Evolutionary conservation across 805 yeast species (phyloP).

Genomic region (Wickerhamiella lipophila): DNA sequence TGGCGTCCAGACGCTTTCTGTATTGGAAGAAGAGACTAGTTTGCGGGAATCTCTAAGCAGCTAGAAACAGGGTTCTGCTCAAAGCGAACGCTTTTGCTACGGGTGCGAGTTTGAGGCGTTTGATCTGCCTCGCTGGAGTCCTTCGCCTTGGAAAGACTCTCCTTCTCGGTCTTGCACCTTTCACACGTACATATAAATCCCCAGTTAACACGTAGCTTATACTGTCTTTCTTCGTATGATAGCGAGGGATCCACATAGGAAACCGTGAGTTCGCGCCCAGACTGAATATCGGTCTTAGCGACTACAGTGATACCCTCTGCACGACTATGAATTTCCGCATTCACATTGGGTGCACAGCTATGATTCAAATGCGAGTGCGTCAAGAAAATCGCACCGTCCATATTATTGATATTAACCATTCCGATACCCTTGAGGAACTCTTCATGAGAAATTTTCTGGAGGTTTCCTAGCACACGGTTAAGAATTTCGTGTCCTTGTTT

Average conservation of each 20-base stretch:
- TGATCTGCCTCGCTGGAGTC: conserved; percentile 9
- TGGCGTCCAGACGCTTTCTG: conserved; percentile 59
- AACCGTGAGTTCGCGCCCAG: conserved; percentile 57
- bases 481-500: conserved; percentile 42
- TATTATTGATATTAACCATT: conserved; percentile 59
- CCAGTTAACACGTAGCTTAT: conserved; percentile 60
- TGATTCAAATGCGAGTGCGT: conserved; percentile 65
- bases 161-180: conserved; percentile 39
- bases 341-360: conserved; percentile 59
- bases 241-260: conserved; percentile 59
- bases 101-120: conserved; percentile 13
- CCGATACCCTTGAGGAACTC: conserved; percentile 54
- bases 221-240: conserved; percentile 48
- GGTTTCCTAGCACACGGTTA: conserved; percentile 33
- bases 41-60: conserved; percentile 11
- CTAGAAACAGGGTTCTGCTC: conserved; percentile 18
- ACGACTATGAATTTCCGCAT: conserved; percentile 36
- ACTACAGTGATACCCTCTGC: conserved; percentile 45
- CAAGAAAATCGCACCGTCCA: conserved; percentile 49
- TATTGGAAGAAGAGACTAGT: conserved; percentile 2
- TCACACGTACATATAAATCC: conserved; percentile 62
- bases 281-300: conserved; percentile 45
- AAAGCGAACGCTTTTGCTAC: conserved; percentile 22
- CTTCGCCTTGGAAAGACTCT: neutral
- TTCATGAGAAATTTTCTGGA: conserved; percentile 33